Conservation (phyloP, 139 green algal genomes). For the Pycnococcus provasolii region DNA sequence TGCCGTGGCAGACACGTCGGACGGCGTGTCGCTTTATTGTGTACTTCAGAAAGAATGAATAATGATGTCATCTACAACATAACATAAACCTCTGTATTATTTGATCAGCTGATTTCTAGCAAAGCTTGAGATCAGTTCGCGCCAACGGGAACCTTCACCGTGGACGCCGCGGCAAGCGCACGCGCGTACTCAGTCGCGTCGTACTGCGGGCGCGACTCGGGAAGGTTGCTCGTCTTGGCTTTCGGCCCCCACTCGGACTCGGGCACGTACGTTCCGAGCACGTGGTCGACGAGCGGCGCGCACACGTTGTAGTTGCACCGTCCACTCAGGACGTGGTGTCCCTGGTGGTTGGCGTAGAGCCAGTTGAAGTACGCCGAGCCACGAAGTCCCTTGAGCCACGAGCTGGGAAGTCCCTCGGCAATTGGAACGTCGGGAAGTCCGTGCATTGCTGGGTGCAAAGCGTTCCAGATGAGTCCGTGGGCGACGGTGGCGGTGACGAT, state of each 20-base stretch:
- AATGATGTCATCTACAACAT: too few relatives aligned
- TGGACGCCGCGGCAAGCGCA: background rate
- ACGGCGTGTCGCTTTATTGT: too few relatives aligned
- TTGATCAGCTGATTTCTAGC: too few relatives aligned
- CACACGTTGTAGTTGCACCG: conserved; percentile 30
- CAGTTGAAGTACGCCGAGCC: conserved; percentile 22
- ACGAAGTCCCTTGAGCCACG: background rate
- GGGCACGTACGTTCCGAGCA: conserved; percentile 19
- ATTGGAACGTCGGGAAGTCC: conserved; percentile 19
- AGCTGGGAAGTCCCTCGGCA: conserved; percentile 10
- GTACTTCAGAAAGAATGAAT: too few relatives aligned
- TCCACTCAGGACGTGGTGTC: conserved; percentile 23
- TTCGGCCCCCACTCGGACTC: conserved; percentile 12
- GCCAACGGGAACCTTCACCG: too few relatives aligned
- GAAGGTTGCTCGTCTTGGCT: background rate
- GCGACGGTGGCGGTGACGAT: background rate
- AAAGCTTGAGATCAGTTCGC: too few relatives aligned
- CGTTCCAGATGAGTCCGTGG: conserved; percentile 26
- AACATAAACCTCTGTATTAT: too few relatives aligned
- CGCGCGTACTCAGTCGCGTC: conserved; percentile 19
- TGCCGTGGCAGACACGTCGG: too few relatives aligned
- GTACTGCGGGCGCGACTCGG: conserved; percentile 13
- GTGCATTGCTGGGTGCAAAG: conserved; percentile 27
- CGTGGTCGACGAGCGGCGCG: conserved; percentile 24
- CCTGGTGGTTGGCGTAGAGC: conserved; percentile 27